A percentile compares a stretch with the other conserved stretches of the same genome.
These are phyloP conservation scores for Arabidopsis suecica DNA, from an alignment of 345 rosid species.

Conservation along the genomic window DNA sequence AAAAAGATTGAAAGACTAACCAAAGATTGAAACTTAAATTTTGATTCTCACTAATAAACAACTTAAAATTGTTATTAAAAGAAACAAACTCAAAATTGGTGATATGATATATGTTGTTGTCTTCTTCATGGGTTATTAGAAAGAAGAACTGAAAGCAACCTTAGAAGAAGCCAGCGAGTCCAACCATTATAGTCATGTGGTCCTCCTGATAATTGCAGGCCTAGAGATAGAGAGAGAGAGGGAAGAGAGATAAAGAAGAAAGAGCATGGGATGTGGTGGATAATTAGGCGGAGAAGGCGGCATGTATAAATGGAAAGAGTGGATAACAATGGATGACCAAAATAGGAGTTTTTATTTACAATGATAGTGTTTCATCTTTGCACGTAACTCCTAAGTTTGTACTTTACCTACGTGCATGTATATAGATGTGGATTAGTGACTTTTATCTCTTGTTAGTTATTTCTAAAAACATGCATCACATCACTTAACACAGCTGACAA, in stretches of 20 bases:
- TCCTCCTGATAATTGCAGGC: conserved; percentile 70
- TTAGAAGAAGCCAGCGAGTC: conserved; percentile 56
- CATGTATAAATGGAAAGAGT: conserved; percentile 72
- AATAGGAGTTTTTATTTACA: conserved; percentile 26
- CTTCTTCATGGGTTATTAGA: conserved; percentile 53
- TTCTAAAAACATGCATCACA: no score
- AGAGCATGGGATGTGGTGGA: conserved; percentile 23
- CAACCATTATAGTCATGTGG: conserved; percentile 66
- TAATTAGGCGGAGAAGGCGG: conserved; percentile 52
- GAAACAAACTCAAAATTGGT: conserved; percentile 26
- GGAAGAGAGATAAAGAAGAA: conserved; percentile 7
- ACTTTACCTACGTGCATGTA: neutral
- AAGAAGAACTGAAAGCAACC: conserved; percentile 72
- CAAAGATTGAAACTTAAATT: conserved; percentile 14
- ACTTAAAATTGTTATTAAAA: conserved; percentile 21
- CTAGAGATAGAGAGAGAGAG: conserved; percentile 43
- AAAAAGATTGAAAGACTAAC: conserved; percentile 9
- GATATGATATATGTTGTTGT: conserved; percentile 42
- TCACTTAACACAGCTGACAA: neutral
- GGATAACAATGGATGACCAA: conserved; percentile 38
- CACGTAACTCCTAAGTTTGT: conserved; percentile 25
- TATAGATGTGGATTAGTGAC: neutral
- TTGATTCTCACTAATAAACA: conserved; percentile 50
- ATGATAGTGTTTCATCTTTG: conserved; percentile 41
- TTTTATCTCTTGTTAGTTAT: no score